phyloP scores from a whole-genome alignment of 345 rosid genomes.

The Linum lewisii region DNA sequence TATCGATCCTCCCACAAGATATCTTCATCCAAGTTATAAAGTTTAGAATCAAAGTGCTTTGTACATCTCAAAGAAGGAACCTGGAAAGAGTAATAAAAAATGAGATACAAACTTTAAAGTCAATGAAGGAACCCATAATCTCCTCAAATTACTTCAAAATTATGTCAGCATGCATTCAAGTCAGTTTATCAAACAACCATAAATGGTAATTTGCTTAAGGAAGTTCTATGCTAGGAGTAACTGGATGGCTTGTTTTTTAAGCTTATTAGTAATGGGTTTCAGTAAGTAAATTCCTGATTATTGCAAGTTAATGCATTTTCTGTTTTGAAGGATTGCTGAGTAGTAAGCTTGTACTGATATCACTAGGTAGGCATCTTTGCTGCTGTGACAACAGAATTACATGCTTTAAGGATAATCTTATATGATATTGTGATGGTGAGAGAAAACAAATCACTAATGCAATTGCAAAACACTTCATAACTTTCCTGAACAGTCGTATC shows the following conservation, averaged over 20 bases:
- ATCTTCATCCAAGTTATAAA: slow-evolving; percentile 26
- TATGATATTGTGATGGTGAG: not conserved
- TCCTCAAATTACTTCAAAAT: not conserved
- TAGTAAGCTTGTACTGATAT: not conserved
- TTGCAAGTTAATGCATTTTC: not conserved
- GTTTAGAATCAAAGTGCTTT: slow-evolving; percentile 35
- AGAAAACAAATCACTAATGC: not conserved
- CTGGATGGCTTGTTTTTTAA: not conserved
- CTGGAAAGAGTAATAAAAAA: slow-evolving; percentile 20
- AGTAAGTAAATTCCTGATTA: not conserved
- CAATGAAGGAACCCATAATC: not conserved
- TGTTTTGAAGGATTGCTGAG: not conserved
- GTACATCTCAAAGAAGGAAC: slow-evolving; percentile 27
- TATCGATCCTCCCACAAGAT: slow-evolving; percentile 20
- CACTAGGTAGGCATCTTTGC: too few relatives aligned
- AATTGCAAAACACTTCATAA: not conserved
- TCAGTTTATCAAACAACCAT: not conserved
- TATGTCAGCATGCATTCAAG: not conserved
- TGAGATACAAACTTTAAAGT: too few relatives aligned
- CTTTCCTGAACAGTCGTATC: not conserved
- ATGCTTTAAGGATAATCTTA: too few relatives aligned
- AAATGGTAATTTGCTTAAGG: not conserved
- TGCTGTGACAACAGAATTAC: too few relatives aligned
- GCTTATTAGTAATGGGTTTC: not conserved
- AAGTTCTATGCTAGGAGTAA: not conserved